Base-by-base conservation (phyloP, 306 rosid species). In the Cercis canadensis region DNA sequence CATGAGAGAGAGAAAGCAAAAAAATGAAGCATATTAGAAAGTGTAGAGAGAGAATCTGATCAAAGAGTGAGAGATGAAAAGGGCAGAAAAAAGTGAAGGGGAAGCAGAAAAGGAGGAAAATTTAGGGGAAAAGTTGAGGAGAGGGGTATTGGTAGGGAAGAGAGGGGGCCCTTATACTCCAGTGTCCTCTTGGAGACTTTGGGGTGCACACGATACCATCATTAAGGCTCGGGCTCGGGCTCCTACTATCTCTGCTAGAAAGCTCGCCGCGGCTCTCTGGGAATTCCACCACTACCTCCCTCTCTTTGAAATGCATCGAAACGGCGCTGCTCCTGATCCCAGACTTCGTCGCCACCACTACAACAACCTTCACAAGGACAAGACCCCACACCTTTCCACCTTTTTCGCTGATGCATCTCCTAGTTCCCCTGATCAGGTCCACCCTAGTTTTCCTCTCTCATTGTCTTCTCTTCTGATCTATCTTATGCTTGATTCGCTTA, bases 261-360 rank as follows among this genome's bases (percentile, higher is more conserved):
- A 81, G 71, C 96, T 91, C 4, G 97, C 88, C 45, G 92, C 97
- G 0, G 82, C 97, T 47, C 96, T 89, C 70, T 94, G 96, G 99
- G 96, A 91, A 78, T 82, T 87, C 18, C 75, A 84, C 19, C 81
- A 84, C 66, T 82, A 77, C 45, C 54, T 69, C 47, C 83, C 92
- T 4, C 81, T 61, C 49, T 69, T 82, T 57, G 69, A 77, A 62
- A 91, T 94, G 99, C 92, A 91, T 86, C 88, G 85, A 10, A 53
- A 74, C 52, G 40, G 67, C 56, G 59, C 36, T 54, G 65, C 55
- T 6, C 79, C 71, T 32, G 87, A 72, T 74, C 75, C 89, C 9
- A 78, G 92, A 77, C 87, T 62, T 31, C 85, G 88, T 83, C 90
- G 92, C 84, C 92, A 71, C 65, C 86, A 86, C 39, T 79, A 87